Conservation (phyloP, 345 rosid species). For the Eucalyptus polybractea region DNA sequence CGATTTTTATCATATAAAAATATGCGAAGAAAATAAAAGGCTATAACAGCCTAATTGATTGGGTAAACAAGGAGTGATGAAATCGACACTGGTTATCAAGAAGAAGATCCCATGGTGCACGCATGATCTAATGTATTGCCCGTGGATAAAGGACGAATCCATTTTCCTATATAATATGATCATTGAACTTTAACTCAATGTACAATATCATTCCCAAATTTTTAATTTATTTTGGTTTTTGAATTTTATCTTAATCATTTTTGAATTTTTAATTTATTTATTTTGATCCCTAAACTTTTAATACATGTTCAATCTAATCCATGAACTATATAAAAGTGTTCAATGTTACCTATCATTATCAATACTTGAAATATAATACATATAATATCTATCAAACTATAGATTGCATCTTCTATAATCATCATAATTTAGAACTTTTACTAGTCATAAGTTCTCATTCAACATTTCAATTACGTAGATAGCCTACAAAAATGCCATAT, state of each 20-base stretch:
- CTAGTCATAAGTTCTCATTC: not conserved
- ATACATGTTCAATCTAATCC: not conserved
- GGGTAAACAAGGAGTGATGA: not conserved
- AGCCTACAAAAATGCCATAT: not conserved
- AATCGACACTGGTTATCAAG: not conserved
- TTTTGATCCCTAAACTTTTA: not conserved
- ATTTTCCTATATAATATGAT: not conserved
- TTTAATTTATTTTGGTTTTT: not conserved
- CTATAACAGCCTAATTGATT: not conserved
- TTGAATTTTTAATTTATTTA: not conserved
- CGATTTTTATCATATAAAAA: not conserved
- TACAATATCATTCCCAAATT: accelerated
- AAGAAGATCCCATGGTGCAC: not conserved
- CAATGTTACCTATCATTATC: not conserved
- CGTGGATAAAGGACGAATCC: not conserved
- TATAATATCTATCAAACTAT: not conserved
- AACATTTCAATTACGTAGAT: not conserved
- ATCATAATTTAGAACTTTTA: not conserved
- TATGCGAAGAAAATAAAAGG: not conserved
- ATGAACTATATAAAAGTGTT: not conserved
- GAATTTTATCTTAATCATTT: not conserved
- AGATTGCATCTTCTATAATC: not conserved
- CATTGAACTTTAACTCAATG: not conserved
- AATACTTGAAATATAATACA: not conserved
- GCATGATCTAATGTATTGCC: not conserved